A percentile compares a stretch with the other conserved stretches of the same genome.
Evolutionary conservation across 345 rosid genomes (phyloP).

Genomic region (Hypericum perforatum): DNA sequence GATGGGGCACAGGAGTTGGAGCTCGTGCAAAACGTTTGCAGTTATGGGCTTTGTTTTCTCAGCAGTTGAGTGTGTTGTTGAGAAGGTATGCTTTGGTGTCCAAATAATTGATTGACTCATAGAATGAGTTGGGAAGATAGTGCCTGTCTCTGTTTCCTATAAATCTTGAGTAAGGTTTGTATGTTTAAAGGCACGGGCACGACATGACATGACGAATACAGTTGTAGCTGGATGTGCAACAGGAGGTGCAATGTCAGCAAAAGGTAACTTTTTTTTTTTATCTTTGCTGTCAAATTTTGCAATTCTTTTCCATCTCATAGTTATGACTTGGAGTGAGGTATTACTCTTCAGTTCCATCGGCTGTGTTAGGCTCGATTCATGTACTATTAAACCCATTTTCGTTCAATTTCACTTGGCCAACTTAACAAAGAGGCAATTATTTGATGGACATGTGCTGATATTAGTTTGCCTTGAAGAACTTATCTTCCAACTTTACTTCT

Average conservation of each 20-base stretch:
- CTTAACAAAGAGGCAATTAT: too few species aligned
- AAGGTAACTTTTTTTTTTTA: constrained; percentile 37
- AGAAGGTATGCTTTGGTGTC: constrained; percentile 46
- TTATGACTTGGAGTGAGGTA: too few species aligned
- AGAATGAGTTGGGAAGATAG: background rate
- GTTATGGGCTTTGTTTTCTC: constrained; percentile 91
- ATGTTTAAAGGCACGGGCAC: constrained; percentile 60
- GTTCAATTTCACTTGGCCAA: too few species aligned
- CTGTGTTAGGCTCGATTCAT: too few species aligned
- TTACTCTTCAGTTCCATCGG: too few species aligned
- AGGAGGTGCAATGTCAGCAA: constrained; percentile 77
- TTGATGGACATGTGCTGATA: too few species aligned
- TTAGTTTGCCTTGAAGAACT: too few species aligned
- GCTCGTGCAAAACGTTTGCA: constrained; percentile 76
- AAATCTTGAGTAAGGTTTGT: background rate
- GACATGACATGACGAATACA: constrained; percentile 72
- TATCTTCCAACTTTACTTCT: too few species aligned
- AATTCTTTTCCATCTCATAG: too few species aligned
- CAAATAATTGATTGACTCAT: constrained; percentile 4
- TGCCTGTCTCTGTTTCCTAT: background rate
- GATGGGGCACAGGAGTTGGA: constrained; percentile 85
- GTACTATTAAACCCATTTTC: too few species aligned
- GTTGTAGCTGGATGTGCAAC: constrained; percentile 87
- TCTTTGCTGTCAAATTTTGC: background rate
- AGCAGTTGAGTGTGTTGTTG: constrained; percentile 77